Evolutionary conservation across 208 protist genomes (phyloP).

Genomic region (Zelonia costaricensis): DNA sequence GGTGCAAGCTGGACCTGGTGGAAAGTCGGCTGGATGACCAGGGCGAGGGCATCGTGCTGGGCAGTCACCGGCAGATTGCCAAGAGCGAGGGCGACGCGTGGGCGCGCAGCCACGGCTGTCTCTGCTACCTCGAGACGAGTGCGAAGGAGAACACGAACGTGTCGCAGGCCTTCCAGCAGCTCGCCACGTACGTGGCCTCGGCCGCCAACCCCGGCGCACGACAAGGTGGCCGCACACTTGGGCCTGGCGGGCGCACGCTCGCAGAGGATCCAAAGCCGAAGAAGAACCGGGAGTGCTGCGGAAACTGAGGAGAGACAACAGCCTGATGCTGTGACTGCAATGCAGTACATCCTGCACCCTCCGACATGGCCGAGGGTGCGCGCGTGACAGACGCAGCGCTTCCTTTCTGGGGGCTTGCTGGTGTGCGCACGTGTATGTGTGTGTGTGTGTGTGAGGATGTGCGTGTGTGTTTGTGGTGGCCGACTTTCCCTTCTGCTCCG

Average conservation of each 20-base stretch:
- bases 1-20: conserved; percentile 87
- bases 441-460: neutral
- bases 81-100: conserved; percentile 85
- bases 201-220: conserved; percentile 36
- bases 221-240: conserved; percentile 20
- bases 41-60: conserved; percentile 67
- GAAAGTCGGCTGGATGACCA: conserved; percentile 48
- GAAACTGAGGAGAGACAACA: conserved; percentile 16
- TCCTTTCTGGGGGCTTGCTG: too few species aligned
- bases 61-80: conserved; percentile 72
- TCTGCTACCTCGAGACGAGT: conserved; percentile 89
- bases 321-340: too few species aligned
- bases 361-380: too few species aligned
- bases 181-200: conserved; percentile 71
- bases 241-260: conserved; percentile 25
- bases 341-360: too few species aligned
- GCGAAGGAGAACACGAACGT: conserved; percentile 91
- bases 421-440: neutral
- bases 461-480: neutral
- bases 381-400: too few species aligned
- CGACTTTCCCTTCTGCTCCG: too few species aligned
- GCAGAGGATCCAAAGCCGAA: conserved; percentile 17
- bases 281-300: conserved; percentile 28
- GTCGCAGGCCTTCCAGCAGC: conserved; percentile 78
- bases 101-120: conserved; percentile 66